Evolutionary conservation across 176 grass and related monocot species (phyloP).

Genomic region (Triticum urartu): DNA sequence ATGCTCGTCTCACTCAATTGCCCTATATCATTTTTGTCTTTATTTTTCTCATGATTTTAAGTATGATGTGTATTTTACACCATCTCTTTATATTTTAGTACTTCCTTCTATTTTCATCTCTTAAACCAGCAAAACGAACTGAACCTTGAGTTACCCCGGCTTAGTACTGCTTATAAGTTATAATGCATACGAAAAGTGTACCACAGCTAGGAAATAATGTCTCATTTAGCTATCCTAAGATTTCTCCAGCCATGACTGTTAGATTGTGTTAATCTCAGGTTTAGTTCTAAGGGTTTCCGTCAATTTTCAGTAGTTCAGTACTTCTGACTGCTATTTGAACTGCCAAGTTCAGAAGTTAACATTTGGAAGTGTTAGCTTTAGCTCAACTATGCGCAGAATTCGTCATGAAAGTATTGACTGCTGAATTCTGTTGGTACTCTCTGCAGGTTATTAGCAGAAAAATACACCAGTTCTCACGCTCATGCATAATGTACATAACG

Average conservation of each 20-base stretch:
- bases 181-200: neutral
- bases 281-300: no score
- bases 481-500: constrained; percentile 12
- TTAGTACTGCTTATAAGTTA: neutral
- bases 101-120: neutral
- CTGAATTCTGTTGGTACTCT: constrained; percentile 15
- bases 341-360: neutral
- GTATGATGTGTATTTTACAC: neutral
- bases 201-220: neutral
- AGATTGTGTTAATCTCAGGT: neutral
- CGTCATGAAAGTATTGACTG: neutral
- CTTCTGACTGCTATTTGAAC: neutral
- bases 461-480: neutral
- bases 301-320: neutral
- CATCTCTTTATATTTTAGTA: neutral
- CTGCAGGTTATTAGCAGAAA: constrained; percentile 28
- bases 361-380: neutral
- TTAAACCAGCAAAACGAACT: constrained; percentile 10
- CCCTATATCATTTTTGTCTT: constrained; percentile 13
- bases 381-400: neutral
- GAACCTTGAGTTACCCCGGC: neutral
- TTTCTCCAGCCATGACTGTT: neutral
- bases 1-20: neutral
- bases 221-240: neutral
- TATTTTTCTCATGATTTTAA: neutral